phyloP scores from a whole-genome alignment of 164 flowering plant species.

The Cinnamomum chago region DNA sequence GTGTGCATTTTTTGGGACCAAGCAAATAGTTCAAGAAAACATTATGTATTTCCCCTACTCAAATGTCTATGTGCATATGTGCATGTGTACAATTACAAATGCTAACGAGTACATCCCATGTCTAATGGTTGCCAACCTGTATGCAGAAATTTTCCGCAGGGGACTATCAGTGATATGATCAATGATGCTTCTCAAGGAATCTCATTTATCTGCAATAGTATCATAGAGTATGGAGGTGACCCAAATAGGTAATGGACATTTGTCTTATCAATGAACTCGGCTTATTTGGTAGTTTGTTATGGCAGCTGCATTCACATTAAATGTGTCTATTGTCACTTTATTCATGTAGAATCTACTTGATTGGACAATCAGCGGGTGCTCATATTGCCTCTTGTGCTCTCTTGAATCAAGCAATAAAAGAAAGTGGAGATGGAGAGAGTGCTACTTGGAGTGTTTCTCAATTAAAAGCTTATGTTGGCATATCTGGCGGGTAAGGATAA shows the following conservation, averaged over 20 bases:
- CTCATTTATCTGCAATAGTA: conserved; percentile 76
- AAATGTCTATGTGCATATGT: not conserved
- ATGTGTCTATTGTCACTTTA: not conserved
- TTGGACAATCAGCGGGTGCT: conserved; percentile 99
- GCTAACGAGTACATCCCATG: not conserved
- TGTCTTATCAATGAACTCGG: not conserved
- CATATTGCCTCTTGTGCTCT: conserved; percentile 93
- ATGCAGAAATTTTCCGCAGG: conserved; percentile 94
- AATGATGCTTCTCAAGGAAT: conserved; percentile 80
- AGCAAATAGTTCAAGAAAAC: not conserved
- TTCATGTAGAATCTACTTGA: conserved; percentile 62
- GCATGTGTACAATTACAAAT: not conserved
- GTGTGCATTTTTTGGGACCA: too few species aligned
- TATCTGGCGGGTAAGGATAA: conserved; percentile 86
- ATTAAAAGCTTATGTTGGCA: conserved; percentile 84
- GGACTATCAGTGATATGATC: conserved; percentile 94
- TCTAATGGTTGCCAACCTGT: conserved; percentile 14
- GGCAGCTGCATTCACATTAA: not conserved
- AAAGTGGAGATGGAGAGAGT: conserved; percentile 42
- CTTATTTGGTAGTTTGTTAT: not conserved
- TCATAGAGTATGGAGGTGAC: conserved; percentile 93
- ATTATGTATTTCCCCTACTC: not conserved
- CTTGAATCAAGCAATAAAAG: conserved; percentile 77
- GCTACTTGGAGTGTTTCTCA: conserved; percentile 80
- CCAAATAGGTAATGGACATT: conserved; percentile 58